Evolutionary conservation across 2,329 filamentous ascomycete genomes (phyloP), one percentile per base, ranked within the genome.

Genomic region (Tolypocladium ophioglossoides): DNA sequence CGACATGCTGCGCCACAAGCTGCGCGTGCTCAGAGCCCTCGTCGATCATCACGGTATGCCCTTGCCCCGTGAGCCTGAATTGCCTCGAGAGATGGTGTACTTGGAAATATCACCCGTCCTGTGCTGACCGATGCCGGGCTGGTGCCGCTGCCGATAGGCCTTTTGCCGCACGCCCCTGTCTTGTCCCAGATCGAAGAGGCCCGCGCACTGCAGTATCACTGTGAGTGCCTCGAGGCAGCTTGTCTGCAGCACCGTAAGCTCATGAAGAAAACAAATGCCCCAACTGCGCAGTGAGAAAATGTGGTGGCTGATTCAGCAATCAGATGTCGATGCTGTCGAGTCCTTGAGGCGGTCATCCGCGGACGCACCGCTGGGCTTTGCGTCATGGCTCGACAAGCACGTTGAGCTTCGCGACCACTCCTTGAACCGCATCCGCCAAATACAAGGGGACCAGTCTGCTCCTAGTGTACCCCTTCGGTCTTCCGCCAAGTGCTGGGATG

Each of bases 141-240:
- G 39, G 35, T 34, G 46, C 44, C 44, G 35, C 53, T 32, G 27
- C 18, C 44, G 27, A 44, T 58, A 68, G 65, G 64, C 57, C 61
- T 64, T 53, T 41, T 60, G 27, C 63, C 65, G 50, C 63, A 58
- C 57, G 63, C 76, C 50, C 73, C 75, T 27, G 68, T 72, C 57
- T 66, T 80, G 53, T 82, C 78, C 52, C 77, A 80, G 58, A 71
- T 75, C 27, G 79, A 83, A 65, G 80, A 83, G 64, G 79, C 79
- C 30, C 73, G 79, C 54, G 71, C 73, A 39, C 67, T 82, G 52
- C 79, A 83, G 63, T 79, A 82, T 61, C 76, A 75, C 59, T 82
- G 79, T 66, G 79, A 83, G 66, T 80, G 77, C 64, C 75, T 83
- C 53, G 78, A 82, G 62, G 71, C 70, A 52, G 74, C 73, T 54